A percentile compares a stretch with the other conserved stretches of the same genome.
phyloP scores from a whole-genome alignment of 495 filamentous ascomycete species.

The Ramalina intermedia region DNA sequence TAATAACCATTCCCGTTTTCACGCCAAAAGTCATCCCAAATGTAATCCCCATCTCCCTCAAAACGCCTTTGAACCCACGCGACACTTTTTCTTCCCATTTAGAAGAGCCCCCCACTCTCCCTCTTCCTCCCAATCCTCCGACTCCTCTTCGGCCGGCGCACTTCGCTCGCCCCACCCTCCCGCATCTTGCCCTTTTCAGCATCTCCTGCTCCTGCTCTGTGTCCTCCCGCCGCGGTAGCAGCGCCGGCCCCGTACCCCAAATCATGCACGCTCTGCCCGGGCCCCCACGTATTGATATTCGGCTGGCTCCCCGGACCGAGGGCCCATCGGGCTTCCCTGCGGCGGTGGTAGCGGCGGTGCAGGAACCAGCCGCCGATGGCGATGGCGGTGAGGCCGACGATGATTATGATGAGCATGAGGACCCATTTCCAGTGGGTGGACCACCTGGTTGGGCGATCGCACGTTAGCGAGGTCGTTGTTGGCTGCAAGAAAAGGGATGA shows the following conservation, averaged over 20 bases:
- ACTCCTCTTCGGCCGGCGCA: not conserved
- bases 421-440: constrained; percentile 37
- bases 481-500: no score
- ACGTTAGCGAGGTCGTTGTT: not conserved
- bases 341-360: constrained; percentile 32
- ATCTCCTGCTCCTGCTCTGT: not conserved
- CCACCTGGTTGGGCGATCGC: constrained; percentile 22
- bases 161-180: constrained; percentile 1
- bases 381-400: constrained; percentile 29
- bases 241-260: constrained; percentile 2
- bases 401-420: constrained; percentile 38
- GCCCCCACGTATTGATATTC: constrained; percentile 15
- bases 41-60: no score
- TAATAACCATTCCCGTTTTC: no score
- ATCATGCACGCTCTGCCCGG: constrained; percentile 17
- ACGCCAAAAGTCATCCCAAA: no score
- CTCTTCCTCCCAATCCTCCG: no score
- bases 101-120: no score
- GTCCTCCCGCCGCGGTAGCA: not conserved
- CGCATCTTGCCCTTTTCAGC: constrained; percentile 12
- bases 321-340: constrained; percentile 5
- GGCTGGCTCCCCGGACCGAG: constrained; percentile 5
- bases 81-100: no score
- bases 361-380: constrained; percentile 26
- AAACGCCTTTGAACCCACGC: no score